Evolutionary conservation across 768 basidiomycete species (phyloP).

Genomic region (Hericium erinaceus): DNA sequence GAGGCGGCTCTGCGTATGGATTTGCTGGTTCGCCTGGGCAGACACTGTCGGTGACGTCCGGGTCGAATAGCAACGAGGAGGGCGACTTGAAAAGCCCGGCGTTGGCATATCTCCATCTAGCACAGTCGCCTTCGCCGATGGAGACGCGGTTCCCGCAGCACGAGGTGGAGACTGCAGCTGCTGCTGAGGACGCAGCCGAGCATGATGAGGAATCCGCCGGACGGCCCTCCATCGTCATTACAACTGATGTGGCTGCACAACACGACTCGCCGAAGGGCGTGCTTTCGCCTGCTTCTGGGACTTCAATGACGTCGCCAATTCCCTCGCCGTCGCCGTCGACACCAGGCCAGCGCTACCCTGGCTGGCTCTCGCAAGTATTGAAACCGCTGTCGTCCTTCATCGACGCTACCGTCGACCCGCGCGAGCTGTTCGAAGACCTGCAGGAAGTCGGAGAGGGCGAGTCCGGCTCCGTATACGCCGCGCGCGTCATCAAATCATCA

Average conservation of each 20-base stretch:
- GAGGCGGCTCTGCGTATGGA: constrained; percentile 1
- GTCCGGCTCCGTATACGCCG: constrained; percentile 59
- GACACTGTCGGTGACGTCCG: constrained; percentile 10
- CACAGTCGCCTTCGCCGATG: constrained; percentile 4
- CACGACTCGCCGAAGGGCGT: background rate
- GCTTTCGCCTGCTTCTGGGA: background rate
- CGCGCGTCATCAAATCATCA: constrained; percentile 19
- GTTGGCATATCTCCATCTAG: background rate
- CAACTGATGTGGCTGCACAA: background rate
- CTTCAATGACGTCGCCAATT: background rate
- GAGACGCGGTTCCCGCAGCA: constrained; percentile 1
- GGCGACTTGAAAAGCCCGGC: constrained; percentile 8
- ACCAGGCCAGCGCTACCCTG: constrained; percentile 39
- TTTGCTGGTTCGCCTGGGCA: constrained; percentile 6
- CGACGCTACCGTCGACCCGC: constrained; percentile 51
- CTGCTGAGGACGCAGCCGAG: background rate
- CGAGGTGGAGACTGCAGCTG: background rate
- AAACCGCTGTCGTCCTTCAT: constrained; percentile 55
- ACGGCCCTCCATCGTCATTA: background rate
- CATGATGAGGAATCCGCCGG: background rate
- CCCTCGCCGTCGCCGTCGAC: background rate
- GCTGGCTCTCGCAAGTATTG: constrained; percentile 55
- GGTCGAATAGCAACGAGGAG: constrained; percentile 11
- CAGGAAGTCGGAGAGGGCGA: constrained; percentile 81
- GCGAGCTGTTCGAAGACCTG: constrained; percentile 53